These are phyloP conservation scores for Xylaria acuta DNA, from an alignment of 495 filamentous ascomycete species.

Conservation along the genomic window DNA sequence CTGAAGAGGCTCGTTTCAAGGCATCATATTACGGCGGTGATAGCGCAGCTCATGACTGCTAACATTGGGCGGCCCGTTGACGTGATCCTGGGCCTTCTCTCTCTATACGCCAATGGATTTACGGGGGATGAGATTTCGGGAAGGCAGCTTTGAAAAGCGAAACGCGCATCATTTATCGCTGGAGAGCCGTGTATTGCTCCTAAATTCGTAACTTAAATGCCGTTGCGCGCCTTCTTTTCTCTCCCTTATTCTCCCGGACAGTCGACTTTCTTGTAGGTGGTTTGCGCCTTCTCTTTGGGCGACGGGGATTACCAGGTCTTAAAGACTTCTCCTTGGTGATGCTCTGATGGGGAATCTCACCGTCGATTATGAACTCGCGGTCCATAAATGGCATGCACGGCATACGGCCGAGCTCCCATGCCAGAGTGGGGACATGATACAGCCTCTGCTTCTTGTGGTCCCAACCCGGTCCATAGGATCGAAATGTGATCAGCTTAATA, in stretches of 20 bases:
- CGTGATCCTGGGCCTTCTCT: slow-evolving; percentile 26
- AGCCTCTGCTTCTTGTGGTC: background rate
- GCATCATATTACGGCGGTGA: slow-evolving; percentile 31
- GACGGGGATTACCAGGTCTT: background rate
- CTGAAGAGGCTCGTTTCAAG: slow-evolving; percentile 19
- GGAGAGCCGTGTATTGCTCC: background rate
- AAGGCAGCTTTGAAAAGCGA: background rate
- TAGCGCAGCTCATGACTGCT: slow-evolving; percentile 36
- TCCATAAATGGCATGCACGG: background rate
- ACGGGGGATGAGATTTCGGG: slow-evolving; percentile 14
- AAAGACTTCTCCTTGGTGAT: background rate
- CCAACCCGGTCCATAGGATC: background rate
- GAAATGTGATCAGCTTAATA: background rate
- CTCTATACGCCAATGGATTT: slow-evolving; percentile 6
- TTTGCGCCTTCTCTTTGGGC: background rate
- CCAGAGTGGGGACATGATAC: background rate
- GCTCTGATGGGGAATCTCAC: background rate
- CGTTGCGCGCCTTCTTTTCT: background rate
- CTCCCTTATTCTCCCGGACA: background rate
- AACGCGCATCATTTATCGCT: background rate
- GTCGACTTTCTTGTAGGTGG: background rate
- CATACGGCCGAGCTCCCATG: background rate
- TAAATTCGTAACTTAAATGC: background rate
- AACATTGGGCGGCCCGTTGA: background rate
- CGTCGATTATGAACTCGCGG: background rate